These are phyloP conservation scores for Ophiostoma pallidulum DNA, from an alignment of 2,329 filamentous ascomycete species.

Conservation along the genomic window DNA sequence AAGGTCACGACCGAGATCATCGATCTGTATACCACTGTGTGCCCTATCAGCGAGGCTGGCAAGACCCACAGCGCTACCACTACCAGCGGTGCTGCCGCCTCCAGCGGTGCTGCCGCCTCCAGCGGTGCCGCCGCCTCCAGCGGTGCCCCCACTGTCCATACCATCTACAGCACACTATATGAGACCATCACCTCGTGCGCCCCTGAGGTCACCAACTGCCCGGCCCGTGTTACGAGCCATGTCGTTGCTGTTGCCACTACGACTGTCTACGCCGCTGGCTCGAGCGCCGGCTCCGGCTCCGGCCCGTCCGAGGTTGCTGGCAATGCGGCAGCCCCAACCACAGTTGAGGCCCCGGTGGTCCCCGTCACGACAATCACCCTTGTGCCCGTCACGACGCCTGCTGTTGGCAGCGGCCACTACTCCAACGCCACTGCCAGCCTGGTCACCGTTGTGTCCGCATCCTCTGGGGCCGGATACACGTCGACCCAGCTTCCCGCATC, in stretches of 20 bases:
- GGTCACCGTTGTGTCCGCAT: background rate
- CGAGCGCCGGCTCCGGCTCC: constrained; percentile 7
- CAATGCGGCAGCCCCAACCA: constrained; percentile 3
- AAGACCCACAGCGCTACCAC: background rate
- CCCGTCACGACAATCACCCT: too few species aligned
- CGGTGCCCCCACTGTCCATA: constrained; percentile 21
- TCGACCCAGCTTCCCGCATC: constrained; percentile 2
- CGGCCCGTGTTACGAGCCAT: constrained; percentile 14
- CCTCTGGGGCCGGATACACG: background rate
- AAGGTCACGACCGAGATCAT: constrained; percentile 15
- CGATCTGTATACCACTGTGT: constrained; percentile 19
- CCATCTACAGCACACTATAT: constrained; percentile 32
- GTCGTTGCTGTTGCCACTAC: constrained; percentile 8
- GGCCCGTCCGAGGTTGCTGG: background rate
- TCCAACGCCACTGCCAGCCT: constrained; percentile 5
- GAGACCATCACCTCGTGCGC: constrained; percentile 24
- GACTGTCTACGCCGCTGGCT: constrained; percentile 28
- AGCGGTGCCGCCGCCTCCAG: constrained; percentile 18
- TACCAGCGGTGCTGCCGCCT: too few species aligned
- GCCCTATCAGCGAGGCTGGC: constrained; percentile 13
- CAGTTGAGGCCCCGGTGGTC: too few species aligned
- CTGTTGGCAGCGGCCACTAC: background rate
- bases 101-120: background rate
- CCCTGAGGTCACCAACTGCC: constrained; percentile 18
- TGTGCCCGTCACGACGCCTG: too few species aligned